Evolutionary conservation across 2,329 filamentous ascomycete species (phyloP), one percentile per base, ranked within the genome.

Genomic region (Corniculantispora saksenae): DNA sequence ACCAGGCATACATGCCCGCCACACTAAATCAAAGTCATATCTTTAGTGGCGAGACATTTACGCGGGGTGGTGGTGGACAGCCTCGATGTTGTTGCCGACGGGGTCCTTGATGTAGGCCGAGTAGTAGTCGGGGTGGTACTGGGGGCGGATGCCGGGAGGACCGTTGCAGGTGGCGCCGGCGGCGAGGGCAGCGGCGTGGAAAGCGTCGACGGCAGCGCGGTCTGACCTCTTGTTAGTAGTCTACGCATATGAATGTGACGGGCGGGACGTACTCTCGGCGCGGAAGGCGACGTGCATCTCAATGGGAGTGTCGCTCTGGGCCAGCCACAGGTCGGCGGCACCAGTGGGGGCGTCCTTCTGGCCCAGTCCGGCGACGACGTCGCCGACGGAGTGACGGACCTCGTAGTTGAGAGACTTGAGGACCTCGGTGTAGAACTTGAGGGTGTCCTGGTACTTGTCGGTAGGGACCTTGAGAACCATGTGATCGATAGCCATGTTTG

Each of bases 61-160:
- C 10, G 32, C 23, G 21, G 55, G 12, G 38, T 50, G 54, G 40
- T 65, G 63, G 57, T 60, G 45, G 43, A 83, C 75, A 60, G 77
- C 78, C 72, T 86, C 84, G 53, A 85, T 78, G 67, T 86, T 86
- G 69, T 85, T 85, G 0, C 83, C 83, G 3, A 76, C 72, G 1
- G 82, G 81, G 69, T 85, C 83, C 48, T 78, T 70, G 7, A 85
- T 76, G 73, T 82, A 86, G 0, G 83, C 81, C 1, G 71, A 83
- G 61, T 84, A 86, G 70, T 85, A 86, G 7, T 75, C 75, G 17
- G 77, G 70, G 53, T 77, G 76, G 69, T 84, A 85, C 17, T 82
- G 71, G 4, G 76, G 65, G 50, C 82, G 73, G 15, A 76, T 38
- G 0, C 83, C 84, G 0, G 84, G 83, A 19, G 76, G 71, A 3